These are phyloP conservation scores for Penicillium glabrum DNA, from an alignment of 2,329 filamentous ascomycete species.

Conservation along the genomic window DNA sequence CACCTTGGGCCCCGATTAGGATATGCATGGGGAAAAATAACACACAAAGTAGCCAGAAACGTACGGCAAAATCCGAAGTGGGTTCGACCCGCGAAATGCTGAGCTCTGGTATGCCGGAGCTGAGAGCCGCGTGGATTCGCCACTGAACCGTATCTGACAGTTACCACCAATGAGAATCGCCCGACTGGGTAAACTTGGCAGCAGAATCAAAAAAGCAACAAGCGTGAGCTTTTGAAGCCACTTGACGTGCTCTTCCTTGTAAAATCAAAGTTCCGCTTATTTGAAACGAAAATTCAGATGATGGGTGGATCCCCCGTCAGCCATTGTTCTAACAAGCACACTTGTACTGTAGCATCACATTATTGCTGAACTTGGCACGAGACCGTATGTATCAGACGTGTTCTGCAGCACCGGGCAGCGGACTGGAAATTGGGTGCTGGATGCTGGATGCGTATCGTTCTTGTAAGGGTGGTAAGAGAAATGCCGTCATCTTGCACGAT, in stretches of 20 bases:
- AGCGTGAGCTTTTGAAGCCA: background rate
- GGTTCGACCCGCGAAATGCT: conserved; percentile 5
- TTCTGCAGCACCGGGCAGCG: background rate
- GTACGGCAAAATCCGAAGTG: conserved; percentile 5
- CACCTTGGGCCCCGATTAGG: background rate
- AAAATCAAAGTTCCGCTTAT: background rate
- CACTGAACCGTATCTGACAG: conserved; percentile 8
- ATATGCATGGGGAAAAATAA: background rate
- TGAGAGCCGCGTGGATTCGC: conserved; percentile 18
- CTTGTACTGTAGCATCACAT: background rate
- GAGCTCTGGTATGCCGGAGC: conserved; percentile 23
- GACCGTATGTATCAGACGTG: background rate
- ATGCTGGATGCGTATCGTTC: background rate
- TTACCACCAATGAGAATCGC: background rate
- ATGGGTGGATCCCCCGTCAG: background rate
- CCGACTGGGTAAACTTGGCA: background rate
- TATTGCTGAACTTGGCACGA: background rate
- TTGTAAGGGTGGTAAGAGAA: background rate
- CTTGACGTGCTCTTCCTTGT: background rate
- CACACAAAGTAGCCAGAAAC: background rate
- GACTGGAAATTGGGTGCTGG: too few species aligned
- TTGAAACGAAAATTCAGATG: background rate
- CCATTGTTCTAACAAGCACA: background rate
- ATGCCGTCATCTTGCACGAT: background rate
- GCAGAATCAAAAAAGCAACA: background rate